Evolutionary conservation across 1,139 yeast genomes (phyloP).

Genomic region (Candida tunisiensis): DNA sequence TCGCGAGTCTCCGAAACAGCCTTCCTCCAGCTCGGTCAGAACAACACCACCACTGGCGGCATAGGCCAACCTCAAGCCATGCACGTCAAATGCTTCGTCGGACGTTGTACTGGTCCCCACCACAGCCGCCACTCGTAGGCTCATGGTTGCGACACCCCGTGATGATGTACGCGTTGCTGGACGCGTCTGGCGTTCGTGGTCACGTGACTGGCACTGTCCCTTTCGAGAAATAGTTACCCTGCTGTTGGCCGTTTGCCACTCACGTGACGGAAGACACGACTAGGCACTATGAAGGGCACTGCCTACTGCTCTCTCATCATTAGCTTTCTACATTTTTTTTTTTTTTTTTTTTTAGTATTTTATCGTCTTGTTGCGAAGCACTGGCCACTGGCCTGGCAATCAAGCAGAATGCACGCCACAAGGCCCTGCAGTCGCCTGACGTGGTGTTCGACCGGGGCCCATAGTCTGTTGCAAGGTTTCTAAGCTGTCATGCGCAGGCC

Average conservation of each 20-base stretch:
- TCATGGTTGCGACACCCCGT: neutral
- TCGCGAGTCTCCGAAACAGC: neutral
- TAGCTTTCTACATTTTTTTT: too few relatives aligned
- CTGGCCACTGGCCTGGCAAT: too few relatives aligned
- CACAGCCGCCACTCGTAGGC: conserved; percentile 7
- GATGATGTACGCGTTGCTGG: neutral
- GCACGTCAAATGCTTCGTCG: conserved; percentile 12
- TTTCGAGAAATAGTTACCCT: neutral
- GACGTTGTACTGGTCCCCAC: conserved; percentile 22
- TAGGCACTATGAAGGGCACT: too few relatives aligned
- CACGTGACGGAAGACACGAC: neutral
- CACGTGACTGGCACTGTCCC: neutral
- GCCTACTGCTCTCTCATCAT: too few relatives aligned
- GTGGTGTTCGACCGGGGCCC: too few relatives aligned
- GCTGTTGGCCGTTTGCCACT: neutral
- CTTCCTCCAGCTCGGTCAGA: conserved; percentile 18
- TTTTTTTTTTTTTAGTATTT: too few relatives aligned
- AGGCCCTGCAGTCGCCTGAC: too few relatives aligned
- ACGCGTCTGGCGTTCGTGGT: neutral
- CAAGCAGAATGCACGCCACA: too few relatives aligned
- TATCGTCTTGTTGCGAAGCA: too few relatives aligned
- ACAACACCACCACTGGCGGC: conserved; percentile 59
- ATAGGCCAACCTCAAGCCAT: conserved; percentile 32
- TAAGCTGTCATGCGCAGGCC: too few relatives aligned
- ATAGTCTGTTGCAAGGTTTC: too few relatives aligned